Evolutionary conservation across 1,284 basidiomycete genomes (phyloP).

Genomic region (Paramarasmius palmivorus): DNA sequence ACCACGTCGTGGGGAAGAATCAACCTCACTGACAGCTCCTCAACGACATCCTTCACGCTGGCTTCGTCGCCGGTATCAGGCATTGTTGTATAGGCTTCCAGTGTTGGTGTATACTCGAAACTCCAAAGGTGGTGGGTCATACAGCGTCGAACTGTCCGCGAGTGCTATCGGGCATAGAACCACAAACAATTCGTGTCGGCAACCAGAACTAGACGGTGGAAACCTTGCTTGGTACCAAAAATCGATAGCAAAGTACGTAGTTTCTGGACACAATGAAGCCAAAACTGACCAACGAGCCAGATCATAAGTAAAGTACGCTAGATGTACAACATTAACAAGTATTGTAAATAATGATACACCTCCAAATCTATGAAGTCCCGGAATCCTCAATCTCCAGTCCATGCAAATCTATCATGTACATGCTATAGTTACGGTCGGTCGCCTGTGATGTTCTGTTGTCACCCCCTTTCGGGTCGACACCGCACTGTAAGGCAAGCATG

Average conservation of each 20-base stretch:
- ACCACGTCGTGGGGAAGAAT: slow-evolving; percentile 32
- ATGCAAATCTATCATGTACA: slow-evolving; percentile 82
- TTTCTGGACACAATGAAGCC: no score
- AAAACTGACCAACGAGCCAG: neutral
- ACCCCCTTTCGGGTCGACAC: slow-evolving; percentile 61
- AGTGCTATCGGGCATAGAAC: slow-evolving; percentile 9
- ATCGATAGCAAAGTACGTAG: neutral
- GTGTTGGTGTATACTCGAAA: slow-evolving; percentile 41
- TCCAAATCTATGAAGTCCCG: neutral
- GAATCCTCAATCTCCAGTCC: slow-evolving; percentile 68
- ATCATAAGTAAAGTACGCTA: neutral
- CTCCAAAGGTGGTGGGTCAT: slow-evolving; percentile 15
- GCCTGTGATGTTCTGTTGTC: slow-evolving; percentile 52
- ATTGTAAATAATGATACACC: neutral
- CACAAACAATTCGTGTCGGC: neutral
- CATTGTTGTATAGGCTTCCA: slow-evolving; percentile 58
- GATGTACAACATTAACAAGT: neutral
- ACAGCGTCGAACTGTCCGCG: slow-evolving; percentile 27
- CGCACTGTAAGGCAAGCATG: slow-evolving; percentile 87
- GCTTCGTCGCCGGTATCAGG: slow-evolving; percentile 65
- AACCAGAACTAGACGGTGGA: slow-evolving; percentile 5
- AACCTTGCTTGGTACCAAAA: slow-evolving; percentile 14
- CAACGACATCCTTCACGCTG: slow-evolving; percentile 51
- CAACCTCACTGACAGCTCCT: neutral
- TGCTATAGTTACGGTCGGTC: slow-evolving; percentile 69